Percentiles rank a stretch among this genome's conserved stretches.
phyloP scores from a whole-genome alignment of 495 filamentous ascomycete species.

The Lophiotrema nucula region DNA sequence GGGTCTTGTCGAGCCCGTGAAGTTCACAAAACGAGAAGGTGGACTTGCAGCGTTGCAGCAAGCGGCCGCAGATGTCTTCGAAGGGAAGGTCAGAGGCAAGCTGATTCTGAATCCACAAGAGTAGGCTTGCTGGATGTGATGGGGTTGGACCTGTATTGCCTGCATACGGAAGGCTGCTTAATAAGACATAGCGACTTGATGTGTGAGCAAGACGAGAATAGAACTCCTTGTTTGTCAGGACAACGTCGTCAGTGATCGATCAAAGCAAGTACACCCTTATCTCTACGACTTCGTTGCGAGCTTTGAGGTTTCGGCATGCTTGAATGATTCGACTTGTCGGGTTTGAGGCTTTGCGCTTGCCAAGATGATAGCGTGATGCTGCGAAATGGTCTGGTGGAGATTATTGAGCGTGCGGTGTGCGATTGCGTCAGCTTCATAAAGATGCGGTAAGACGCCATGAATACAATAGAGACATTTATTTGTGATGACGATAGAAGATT shows the following conservation, averaged over 20 bases:
- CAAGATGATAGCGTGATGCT: too few species aligned
- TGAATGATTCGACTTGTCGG: too few species aligned
- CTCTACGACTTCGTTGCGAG: too few species aligned
- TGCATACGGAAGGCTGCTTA: neutral
- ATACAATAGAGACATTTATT: too few species aligned
- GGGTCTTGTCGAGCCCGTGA: conserved; percentile 24
- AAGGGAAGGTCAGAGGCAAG: conserved; percentile 27
- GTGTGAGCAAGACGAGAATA: conserved; percentile 12
- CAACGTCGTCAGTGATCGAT: neutral
- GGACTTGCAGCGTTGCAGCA: conserved; percentile 23
- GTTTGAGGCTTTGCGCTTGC: too few species aligned
- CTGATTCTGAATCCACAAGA: conserved; percentile 29
- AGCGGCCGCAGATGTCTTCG: conserved; percentile 23
- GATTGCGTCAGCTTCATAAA: too few species aligned
- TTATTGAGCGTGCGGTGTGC: too few species aligned
- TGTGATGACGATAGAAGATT: too few species aligned
- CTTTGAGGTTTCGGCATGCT: too few species aligned
- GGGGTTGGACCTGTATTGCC: neutral
- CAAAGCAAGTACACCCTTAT: too few species aligned
- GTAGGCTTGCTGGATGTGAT: neutral
- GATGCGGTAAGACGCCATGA: too few species aligned
- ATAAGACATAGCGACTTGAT: neutral
- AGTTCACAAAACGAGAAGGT: conserved; percentile 17
- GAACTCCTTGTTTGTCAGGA: conserved; percentile 6
- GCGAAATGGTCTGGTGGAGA: too few species aligned